These are phyloP conservation scores for Paramecium pentaurelia DNA, from an alignment of 73 alveolate species.

Conservation along the genomic window DNA sequence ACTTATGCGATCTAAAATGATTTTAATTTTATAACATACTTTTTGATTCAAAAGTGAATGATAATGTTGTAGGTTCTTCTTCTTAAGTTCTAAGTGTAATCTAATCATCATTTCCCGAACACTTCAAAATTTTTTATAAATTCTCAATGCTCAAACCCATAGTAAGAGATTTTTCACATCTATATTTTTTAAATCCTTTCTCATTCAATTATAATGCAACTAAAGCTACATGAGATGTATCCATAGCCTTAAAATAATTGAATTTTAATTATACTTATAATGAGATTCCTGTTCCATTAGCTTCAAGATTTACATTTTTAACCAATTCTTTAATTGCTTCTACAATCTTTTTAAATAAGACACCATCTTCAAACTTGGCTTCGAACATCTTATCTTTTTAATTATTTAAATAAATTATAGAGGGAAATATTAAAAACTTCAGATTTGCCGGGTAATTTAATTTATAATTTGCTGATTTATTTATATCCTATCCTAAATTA, in stretches of 20 bases:
- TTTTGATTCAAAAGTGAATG: conserved; percentile 88
- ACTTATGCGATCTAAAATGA: conserved; percentile 73
- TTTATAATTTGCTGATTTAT: not conserved
- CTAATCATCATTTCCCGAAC: conserved; percentile 96
- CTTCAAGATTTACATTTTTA: conserved; percentile 95
- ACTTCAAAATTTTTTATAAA: conserved; percentile 91
- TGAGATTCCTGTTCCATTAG: conserved; percentile 94
- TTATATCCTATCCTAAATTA: not conserved
- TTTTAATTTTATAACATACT: not conserved
- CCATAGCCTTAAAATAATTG: conserved; percentile 93
- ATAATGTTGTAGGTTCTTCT: conserved; percentile 83
- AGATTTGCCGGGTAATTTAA: conserved; percentile 8
- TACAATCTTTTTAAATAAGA: conserved; percentile 88
- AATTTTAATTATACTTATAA: not conserved
- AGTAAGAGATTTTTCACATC: conserved; percentile 90
- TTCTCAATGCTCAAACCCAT: conserved; percentile 93
- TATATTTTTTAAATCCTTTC: conserved; percentile 95
- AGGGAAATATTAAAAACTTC: not conserved
- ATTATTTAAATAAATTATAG: not conserved
- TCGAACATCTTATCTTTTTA: conserved; percentile 78
- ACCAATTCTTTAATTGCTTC: conserved; percentile 96
- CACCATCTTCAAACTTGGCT: conserved; percentile 92
- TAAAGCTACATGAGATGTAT: conserved; percentile 97
- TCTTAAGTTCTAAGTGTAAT: conserved; percentile 94
- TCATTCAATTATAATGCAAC: conserved; percentile 90